Percentiles rank a stretch among this genome's conserved stretches.
Conservation (phyloP, 768 basidiomycete genomes). For the Rhodosporidiobolus sp. region DNA sequence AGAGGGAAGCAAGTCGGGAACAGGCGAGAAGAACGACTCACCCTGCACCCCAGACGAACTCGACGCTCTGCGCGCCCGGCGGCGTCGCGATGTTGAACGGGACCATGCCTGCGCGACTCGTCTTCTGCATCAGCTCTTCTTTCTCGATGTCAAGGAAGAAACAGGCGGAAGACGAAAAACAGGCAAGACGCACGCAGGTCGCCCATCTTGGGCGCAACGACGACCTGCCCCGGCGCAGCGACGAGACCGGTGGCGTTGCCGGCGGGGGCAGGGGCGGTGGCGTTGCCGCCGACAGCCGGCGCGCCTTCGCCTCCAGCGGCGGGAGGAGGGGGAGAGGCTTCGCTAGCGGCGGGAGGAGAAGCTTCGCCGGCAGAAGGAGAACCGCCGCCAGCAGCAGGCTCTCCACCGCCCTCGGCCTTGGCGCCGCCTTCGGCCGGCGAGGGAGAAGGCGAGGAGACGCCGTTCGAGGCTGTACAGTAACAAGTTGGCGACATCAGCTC, state of each 20-base stretch:
- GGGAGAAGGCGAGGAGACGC: no score
- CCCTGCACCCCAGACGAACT: conserved; percentile 58
- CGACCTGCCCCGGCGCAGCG: conserved; percentile 13
- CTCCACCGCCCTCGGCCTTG: no score
- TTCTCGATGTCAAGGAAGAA: background rate
- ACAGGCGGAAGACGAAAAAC: no score
- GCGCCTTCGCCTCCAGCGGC: no score
- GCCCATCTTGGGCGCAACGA: conserved; percentile 36
- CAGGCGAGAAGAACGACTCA: background rate
- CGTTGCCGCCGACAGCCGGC: background rate
- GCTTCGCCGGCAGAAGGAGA: no score
- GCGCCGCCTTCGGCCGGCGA: no score
- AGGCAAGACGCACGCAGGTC: conserved; percentile 29
- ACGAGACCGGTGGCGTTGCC: conserved; percentile 3
- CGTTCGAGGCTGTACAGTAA: background rate
- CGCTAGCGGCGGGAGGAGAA: no score
- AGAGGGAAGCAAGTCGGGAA: background rate
- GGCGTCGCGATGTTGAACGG: conserved; percentile 27
- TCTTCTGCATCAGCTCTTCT: no score
- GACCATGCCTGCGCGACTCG: conserved; percentile 8
- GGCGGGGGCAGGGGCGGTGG: background rate
- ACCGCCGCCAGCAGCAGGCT: no score
- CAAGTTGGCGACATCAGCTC: background rate
- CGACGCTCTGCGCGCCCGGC: conserved; percentile 2
- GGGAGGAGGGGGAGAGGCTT: no score